Evolutionary conservation across 1,139 yeast genomes (phyloP).

Genomic region (Yarrowia galli): DNA sequence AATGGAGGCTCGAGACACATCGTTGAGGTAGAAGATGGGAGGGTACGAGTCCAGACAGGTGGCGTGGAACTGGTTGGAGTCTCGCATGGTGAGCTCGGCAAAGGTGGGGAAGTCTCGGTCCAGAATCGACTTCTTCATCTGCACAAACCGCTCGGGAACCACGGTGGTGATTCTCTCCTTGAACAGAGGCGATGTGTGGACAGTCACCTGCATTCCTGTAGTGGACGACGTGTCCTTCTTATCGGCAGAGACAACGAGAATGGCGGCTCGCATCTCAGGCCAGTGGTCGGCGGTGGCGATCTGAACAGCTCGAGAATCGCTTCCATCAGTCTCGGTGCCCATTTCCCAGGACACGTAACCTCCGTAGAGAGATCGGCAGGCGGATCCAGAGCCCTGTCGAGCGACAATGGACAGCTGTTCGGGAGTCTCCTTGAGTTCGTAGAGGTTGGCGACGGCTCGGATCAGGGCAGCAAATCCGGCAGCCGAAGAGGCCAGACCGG

Average conservation of each 20-base stretch:
- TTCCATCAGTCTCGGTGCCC: constrained; percentile 77
- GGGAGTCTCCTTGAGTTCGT: constrained; percentile 76
- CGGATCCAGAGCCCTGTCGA: constrained; percentile 97
- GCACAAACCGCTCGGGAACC: constrained; percentile 82
- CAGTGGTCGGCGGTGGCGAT: constrained; percentile 85
- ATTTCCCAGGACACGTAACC: constrained; percentile 99
- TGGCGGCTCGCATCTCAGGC: constrained; percentile 92
- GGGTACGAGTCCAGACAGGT: constrained; percentile 95
- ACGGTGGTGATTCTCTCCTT: constrained; percentile 75
- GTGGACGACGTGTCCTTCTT: constrained; percentile 96
- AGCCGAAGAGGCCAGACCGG: constrained; percentile 96
- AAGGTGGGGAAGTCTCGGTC: constrained; percentile 76
- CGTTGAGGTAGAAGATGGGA: constrained; percentile 94
- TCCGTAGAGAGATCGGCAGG: constrained; percentile 95
- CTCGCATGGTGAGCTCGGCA: constrained; percentile 92
- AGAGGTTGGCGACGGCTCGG: constrained; percentile 81
- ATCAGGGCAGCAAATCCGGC: constrained; percentile 98
- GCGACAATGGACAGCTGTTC: constrained; percentile 92
- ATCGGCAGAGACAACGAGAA: constrained; percentile 88
- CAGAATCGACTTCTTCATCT: constrained; percentile 79
- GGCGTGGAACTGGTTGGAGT: constrained; percentile 96
- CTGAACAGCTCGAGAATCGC: constrained; percentile 91
- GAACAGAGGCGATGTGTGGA: constrained; percentile 84
- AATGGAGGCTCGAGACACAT: constrained; percentile 88
- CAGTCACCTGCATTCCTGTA: constrained; percentile 95